Percentiles rank a stretch among this genome's conserved stretches.
Conservation (phyloP, 768 basidiomycete species). For the Nevesoporus exiguus region DNA sequence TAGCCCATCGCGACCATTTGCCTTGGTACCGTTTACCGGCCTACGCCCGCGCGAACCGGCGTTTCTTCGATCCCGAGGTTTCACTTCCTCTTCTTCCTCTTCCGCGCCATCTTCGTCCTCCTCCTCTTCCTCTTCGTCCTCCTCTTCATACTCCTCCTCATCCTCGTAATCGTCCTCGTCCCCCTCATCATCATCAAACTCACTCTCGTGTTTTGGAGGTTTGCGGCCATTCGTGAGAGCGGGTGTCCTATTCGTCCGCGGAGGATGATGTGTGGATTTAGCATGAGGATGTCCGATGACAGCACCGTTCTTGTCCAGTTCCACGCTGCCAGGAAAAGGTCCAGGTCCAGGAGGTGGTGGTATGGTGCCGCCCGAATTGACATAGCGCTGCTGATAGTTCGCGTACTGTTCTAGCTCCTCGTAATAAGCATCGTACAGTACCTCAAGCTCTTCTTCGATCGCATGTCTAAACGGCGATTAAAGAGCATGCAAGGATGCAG, state of each 20-base stretch:
- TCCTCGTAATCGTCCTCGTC: constrained; percentile 54
- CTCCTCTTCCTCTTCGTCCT: constrained; percentile 65
- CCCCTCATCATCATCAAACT: constrained; percentile 64
- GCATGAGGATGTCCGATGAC: constrained; percentile 44
- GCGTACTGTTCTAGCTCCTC: constrained; percentile 99
- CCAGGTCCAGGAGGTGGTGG: constrained; percentile 94
- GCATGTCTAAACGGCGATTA: constrained; percentile 61
- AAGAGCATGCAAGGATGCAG: constrained; percentile 8
- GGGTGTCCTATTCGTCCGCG: constrained; percentile 33
- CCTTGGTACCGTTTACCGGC: constrained; percentile 43
- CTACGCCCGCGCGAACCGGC: constrained; percentile 36
- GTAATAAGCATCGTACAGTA: constrained; percentile 99
- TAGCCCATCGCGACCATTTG: constrained; percentile 58
- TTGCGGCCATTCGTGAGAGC: constrained; percentile 39
- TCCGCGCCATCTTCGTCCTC: constrained; percentile 70
- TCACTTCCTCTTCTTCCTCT: constrained; percentile 51
- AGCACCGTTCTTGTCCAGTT: constrained; percentile 87
- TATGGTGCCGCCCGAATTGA: constrained; percentile 82
- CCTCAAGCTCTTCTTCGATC: constrained; percentile 99
- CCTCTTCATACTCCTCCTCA: constrained; percentile 54
- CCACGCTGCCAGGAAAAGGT: constrained; percentile 97
- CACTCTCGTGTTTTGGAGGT: constrained; percentile 52
- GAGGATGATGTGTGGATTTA: constrained; percentile 36
- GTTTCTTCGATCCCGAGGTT: constrained; percentile 38
- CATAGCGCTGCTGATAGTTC: constrained; percentile 95